Percentiles rank a stretch among this genome's conserved stretches.
These are phyloP conservation scores for Ceratobasidium sp. DNA, from an alignment of 1,284 basidiomycete genomes.

Conservation along the genomic window DNA sequence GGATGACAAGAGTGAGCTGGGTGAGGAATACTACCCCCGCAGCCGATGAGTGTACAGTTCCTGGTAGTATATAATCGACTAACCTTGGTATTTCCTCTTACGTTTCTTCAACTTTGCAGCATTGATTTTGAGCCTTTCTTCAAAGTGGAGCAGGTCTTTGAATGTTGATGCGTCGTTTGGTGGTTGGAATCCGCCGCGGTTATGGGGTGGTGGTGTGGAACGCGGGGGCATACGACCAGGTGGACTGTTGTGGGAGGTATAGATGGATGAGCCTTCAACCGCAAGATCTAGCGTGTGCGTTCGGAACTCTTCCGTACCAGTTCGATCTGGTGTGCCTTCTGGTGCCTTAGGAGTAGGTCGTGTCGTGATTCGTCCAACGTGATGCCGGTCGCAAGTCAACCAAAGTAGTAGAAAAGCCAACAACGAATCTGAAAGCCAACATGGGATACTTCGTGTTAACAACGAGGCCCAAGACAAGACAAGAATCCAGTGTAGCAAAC, in stretches of 20 bases:
- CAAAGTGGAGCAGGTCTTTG: conserved; percentile 91
- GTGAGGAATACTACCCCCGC: conserved; percentile 74
- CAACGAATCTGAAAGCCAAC: neutral
- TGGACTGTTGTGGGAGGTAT: neutral
- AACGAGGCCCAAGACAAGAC: neutral
- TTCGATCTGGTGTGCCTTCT: neutral
- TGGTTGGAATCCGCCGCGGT: conserved; percentile 41
- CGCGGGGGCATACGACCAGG: conserved; percentile 33
- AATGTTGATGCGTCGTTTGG: conserved; percentile 60
- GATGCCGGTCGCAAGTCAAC: neutral
- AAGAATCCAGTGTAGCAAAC: neutral
- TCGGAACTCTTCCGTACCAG: conserved; percentile 11
- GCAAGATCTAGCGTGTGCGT: neutral
- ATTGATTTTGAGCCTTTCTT: conserved; percentile 95
- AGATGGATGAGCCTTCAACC: neutral
- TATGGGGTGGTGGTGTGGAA: conserved; percentile 28
- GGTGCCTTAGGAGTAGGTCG: neutral
- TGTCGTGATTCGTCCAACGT: conserved; percentile 8
- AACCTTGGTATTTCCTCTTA: conserved; percentile 89
- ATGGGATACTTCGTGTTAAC: neutral
- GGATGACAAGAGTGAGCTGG: conserved; percentile 74
- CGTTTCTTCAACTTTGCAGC: conserved; percentile 82
- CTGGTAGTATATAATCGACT: conserved; percentile 54
- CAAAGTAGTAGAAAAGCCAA: neutral
- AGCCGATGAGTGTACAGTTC: neutral